Evolutionary conservation across 257 asterid species (phyloP).

Genomic region (Solanum infundibuliforme): DNA sequence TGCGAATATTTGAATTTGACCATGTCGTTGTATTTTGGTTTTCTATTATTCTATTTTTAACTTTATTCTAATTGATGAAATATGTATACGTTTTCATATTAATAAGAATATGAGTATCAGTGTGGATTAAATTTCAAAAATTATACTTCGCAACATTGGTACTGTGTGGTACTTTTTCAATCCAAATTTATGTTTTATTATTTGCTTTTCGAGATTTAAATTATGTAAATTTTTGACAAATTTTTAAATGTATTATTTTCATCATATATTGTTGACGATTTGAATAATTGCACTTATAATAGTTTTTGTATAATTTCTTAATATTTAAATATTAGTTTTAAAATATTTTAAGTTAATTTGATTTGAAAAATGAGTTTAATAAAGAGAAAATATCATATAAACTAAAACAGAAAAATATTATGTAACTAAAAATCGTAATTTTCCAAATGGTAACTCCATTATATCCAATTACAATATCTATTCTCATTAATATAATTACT

Average conservation of each 20-base stretch:
- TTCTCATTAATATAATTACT: not conserved
- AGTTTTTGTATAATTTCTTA: not conserved
- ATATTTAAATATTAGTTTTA: too few relatives aligned
- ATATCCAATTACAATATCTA: not conserved
- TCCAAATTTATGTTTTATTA: not conserved
- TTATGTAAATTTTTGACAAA: not conserved
- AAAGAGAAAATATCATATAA: too few relatives aligned
- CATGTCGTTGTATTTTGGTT: not conserved
- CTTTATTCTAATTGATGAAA: not conserved
- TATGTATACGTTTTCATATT: not conserved
- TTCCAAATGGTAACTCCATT: not conserved
- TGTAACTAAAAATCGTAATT: not conserved
- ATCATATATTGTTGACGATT: not conserved
- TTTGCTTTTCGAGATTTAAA: not conserved
- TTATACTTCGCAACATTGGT: not conserved
- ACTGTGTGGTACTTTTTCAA: not conserved
- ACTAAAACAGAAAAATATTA: too few relatives aligned
- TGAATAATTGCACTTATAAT: too few relatives aligned
- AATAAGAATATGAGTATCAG: not conserved
- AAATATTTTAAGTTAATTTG: too few relatives aligned
- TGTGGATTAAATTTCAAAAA: not conserved
- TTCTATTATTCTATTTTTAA: not conserved
- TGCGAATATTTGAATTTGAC: not conserved
- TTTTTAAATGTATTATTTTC: not conserved
- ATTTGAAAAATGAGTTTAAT: not conserved